A percentile compares a stretch with the other conserved stretches of the same genome.
Conservation (phyloP, 169 alveolate genomes). For the Eimeria tenella region DNA sequence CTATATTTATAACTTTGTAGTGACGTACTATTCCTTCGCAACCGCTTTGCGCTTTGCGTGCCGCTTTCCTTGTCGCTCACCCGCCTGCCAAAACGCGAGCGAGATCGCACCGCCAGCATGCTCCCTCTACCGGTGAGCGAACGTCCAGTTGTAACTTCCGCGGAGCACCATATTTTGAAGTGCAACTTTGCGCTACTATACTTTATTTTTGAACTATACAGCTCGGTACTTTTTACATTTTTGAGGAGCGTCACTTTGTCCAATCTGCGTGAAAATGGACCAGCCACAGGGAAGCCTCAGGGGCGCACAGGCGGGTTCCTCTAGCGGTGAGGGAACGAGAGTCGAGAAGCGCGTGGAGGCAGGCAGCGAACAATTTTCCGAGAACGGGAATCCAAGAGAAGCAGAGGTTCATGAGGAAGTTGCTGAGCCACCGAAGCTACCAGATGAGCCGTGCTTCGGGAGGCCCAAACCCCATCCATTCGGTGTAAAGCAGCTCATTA, state of each 20-base stretch:
- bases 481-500: background rate
- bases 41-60: too few species aligned
- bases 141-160: too few species aligned
- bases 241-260: background rate
- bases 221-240: background rate
- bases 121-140: too few species aligned
- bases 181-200: too few species aligned
- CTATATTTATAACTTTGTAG: too few species aligned
- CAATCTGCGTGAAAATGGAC: background rate
- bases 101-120: too few species aligned
- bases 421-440: constrained; percentile 21
- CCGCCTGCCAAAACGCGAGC: too few species aligned
- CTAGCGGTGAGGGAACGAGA: background rate
- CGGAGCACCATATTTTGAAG: too few species aligned
- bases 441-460: constrained; percentile 50
- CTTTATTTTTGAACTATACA: too few species aligned
- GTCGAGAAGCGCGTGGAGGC: background rate
- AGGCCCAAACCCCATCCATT: background rate
- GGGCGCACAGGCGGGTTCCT: background rate
- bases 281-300: background rate
- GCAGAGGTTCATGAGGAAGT: constrained; percentile 6
- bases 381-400: background rate
- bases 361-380: background rate
- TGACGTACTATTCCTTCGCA: too few species aligned
- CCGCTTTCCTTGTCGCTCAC: too few species aligned